Evolutionary conservation across 140 eudicot species (phyloP).

Genomic region (Anethum foeniculum): DNA sequence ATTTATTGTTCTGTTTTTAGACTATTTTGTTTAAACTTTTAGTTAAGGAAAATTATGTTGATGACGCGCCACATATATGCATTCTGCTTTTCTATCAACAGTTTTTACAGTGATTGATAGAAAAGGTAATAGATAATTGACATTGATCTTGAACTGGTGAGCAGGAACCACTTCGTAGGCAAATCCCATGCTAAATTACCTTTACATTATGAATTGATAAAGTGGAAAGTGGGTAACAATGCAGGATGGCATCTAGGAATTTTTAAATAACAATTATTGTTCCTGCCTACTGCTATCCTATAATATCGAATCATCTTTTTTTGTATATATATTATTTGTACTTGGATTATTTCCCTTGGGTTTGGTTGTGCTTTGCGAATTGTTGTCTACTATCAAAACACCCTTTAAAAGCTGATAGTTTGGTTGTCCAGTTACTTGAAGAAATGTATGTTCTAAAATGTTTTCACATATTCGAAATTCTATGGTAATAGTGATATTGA

Average conservation of each 20-base stretch:
- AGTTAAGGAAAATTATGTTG: background rate
- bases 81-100: background rate
- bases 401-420: background rate
- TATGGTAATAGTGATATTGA: background rate
- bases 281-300: background rate
- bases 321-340: background rate
- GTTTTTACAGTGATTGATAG: background rate
- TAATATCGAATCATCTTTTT: background rate
- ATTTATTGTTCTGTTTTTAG: background rate
- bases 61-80: background rate
- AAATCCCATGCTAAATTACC: background rate
- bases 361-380: background rate
- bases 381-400: background rate
- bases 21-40: background rate
- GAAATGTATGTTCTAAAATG: background rate
- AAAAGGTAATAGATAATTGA: background rate
- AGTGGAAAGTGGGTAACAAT: background rate
- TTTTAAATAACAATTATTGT: background rate
- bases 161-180: background rate
- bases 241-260: background rate
- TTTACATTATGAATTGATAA: background rate
- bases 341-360: background rate
- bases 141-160: background rate
- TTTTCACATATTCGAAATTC: background rate
- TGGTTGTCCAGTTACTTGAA: background rate